A percentile compares a stretch with the other conserved stretches of the same genome.
phyloP scores from a whole-genome alignment of 345 rosid genomes.

The Tarenaya hassleriana region DNA sequence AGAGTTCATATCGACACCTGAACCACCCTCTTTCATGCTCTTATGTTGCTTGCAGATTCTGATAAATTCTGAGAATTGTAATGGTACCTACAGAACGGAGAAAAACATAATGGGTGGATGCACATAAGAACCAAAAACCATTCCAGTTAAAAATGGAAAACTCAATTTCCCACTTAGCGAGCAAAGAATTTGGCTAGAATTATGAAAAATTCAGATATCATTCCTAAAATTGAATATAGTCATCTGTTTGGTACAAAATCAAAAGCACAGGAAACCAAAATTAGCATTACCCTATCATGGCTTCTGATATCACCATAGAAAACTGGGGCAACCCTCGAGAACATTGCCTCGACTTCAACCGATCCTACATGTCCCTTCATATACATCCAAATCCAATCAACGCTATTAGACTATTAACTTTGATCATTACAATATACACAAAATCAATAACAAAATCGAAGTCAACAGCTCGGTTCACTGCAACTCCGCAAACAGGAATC shows the following conservation, averaged over 20 bases:
- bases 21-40: constrained; percentile 27
- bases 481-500: neutral
- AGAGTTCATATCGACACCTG: constrained; percentile 16
- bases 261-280: constrained; percentile 1
- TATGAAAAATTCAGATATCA: neutral
- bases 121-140: constrained; percentile 4
- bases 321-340: constrained; percentile 58
- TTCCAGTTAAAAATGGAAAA: neutral
- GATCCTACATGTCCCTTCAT: constrained; percentile 61
- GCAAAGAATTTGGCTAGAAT: neutral
- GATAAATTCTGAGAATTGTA: constrained; percentile 68
- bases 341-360: constrained; percentile 67
- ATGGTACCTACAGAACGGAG: constrained; percentile 45
- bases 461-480: neutral
- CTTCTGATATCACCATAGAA: constrained; percentile 80
- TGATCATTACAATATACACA: neutral
- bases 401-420: constrained; percentile 11
- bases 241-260: neutral
- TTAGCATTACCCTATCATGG: constrained; percentile 68
- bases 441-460: neutral
- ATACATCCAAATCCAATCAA: constrained; percentile 8
- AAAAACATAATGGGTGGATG: constrained; percentile 9
- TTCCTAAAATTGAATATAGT: neutral
- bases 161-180: neutral
- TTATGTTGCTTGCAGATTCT: constrained; percentile 53